Percentiles rank a stretch among this genome's conserved stretches.
Conservation (phyloP, 345 rosid genomes). For the Lagerstroemia speciosa region DNA sequence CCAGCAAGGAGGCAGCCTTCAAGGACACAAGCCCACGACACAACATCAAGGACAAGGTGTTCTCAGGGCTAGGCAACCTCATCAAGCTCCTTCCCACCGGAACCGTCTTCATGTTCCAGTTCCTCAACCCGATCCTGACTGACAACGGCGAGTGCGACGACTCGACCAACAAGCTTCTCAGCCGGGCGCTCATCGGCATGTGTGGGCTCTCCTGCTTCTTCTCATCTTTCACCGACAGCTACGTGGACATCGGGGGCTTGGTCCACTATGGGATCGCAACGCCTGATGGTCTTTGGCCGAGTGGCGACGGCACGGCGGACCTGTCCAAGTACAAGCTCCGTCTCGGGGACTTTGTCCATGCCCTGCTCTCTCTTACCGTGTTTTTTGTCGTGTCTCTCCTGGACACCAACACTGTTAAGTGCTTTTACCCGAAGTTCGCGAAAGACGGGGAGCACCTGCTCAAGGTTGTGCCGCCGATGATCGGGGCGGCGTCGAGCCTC, state of each 20-base stretch:
- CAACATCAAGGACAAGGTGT: conserved; percentile 26
- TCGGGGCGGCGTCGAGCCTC: conserved; percentile 38
- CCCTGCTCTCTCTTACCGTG: conserved; percentile 39
- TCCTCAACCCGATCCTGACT: conserved; percentile 73
- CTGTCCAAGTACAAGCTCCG: conserved; percentile 43
- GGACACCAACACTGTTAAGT: conserved; percentile 52
- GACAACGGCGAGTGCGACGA: conserved; percentile 53
- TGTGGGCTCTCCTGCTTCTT: conserved; percentile 65
- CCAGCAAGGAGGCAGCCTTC: background rate
- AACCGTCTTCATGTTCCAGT: conserved; percentile 66
- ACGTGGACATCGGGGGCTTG: conserved; percentile 30
- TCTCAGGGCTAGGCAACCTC: conserved; percentile 54
- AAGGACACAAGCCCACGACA: background rate
- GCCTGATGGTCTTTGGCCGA: conserved; percentile 49
- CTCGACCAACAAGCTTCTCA: conserved; percentile 39
- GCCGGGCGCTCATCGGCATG: conserved; percentile 37
- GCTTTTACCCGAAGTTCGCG: conserved; percentile 56
- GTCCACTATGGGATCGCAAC: conserved; percentile 59
- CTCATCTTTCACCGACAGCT: conserved; percentile 71
- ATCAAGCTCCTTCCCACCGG: conserved; percentile 87
- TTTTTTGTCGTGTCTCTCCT: conserved; percentile 44
- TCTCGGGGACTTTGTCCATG: conserved; percentile 55
- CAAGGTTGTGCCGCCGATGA: conserved; percentile 51
- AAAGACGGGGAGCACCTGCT: conserved; percentile 39
- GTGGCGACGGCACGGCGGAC: conserved; percentile 30